phyloP scores from a whole-genome alignment of 2,329 filamentous ascomycete genomes.

The Neonectria coccinea region DNA sequence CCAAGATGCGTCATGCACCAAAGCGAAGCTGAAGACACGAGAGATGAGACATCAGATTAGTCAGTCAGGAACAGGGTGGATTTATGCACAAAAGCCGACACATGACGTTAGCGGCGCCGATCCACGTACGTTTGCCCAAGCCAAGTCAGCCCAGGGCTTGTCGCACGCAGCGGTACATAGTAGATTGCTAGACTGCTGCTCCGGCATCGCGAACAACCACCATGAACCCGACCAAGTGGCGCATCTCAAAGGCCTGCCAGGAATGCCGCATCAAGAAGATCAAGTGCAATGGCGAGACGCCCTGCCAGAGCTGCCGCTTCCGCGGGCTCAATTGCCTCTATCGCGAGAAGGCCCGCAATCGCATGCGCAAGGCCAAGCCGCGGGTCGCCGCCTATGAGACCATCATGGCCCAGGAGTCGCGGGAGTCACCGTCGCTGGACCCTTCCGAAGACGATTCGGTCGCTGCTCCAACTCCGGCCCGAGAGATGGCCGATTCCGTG shows the following conservation, averaged over 20 bases:
- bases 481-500: slow-evolving; percentile 23
- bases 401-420: slow-evolving; percentile 38
- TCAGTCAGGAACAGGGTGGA: neutral
- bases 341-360: slow-evolving; percentile 48
- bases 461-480: slow-evolving; percentile 34
- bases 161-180: slow-evolving; percentile 26
- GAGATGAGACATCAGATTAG: neutral
- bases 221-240: slow-evolving; percentile 48
- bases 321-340: slow-evolving; percentile 47
- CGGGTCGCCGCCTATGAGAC: slow-evolving; percentile 40
- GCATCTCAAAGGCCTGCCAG: slow-evolving; percentile 51
- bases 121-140: slow-evolving; percentile 7
- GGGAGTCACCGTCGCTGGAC: slow-evolving; percentile 32
- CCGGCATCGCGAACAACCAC: slow-evolving; percentile 21
- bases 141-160: slow-evolving; percentile 12
- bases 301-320: slow-evolving; percentile 46
- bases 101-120: slow-evolving; percentile 8
- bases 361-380: slow-evolving; percentile 43
- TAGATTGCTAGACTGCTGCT: slow-evolving; percentile 24
- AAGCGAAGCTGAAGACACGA: slow-evolving; percentile 6
- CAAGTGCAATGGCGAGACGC: slow-evolving; percentile 48
- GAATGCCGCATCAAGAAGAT: slow-evolving; percentile 50
- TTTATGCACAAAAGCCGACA: slow-evolving; percentile 18
- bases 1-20: slow-evolving; percentile 3
- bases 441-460: slow-evolving; percentile 39